Percentiles rank a stretch among this genome's conserved stretches.
phyloP scores from a whole-genome alignment of 176 grass and related monocot species.

The Aegilops speltoides region DNA sequence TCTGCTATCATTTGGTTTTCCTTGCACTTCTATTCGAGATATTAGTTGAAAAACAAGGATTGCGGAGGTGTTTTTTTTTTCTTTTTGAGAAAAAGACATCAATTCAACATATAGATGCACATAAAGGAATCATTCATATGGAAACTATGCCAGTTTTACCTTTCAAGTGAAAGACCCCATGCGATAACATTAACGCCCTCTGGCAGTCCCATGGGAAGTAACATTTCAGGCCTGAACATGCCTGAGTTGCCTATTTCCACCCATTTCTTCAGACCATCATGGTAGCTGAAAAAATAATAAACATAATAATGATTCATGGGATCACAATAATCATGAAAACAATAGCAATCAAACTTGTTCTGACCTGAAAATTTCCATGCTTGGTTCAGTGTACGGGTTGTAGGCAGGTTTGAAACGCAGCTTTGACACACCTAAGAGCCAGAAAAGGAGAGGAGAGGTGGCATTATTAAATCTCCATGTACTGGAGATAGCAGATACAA shows the following conservation, averaged over 20 bases:
- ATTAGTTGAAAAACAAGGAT: background rate
- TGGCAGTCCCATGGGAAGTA: slow-evolving; percentile 94
- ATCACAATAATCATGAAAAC: background rate
- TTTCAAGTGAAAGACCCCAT: slow-evolving; percentile 99
- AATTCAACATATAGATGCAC: slow-evolving; percentile 13
- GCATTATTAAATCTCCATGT: background rate
- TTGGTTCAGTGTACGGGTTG: slow-evolving; percentile 96
- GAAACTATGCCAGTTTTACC: slow-evolving; percentile 43
- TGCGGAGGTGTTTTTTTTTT: background rate
- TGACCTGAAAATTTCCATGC: slow-evolving; percentile 99
- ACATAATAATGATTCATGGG: background rate
- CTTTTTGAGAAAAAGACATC: background rate
- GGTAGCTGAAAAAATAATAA: slow-evolving; percentile 65
- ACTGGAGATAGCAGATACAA: background rate
- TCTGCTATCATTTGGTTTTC: background rate
- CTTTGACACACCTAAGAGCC: slow-evolving; percentile 77
- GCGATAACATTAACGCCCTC: slow-evolving; percentile 96
- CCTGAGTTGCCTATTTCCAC: slow-evolving; percentile 95
- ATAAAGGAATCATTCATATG: background rate
- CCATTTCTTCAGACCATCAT: slow-evolving; percentile 97
- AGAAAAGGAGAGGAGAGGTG: slow-evolving; percentile 27
- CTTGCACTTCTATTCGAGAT: background rate
- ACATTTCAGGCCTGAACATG: slow-evolving; percentile 99
- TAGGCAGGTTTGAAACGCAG: slow-evolving; percentile 98
- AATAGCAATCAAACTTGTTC: slow-evolving; percentile 13